Evolutionary conservation across 768 basidiomycete genomes (phyloP).

Genomic region (Leccinum variicolor): DNA sequence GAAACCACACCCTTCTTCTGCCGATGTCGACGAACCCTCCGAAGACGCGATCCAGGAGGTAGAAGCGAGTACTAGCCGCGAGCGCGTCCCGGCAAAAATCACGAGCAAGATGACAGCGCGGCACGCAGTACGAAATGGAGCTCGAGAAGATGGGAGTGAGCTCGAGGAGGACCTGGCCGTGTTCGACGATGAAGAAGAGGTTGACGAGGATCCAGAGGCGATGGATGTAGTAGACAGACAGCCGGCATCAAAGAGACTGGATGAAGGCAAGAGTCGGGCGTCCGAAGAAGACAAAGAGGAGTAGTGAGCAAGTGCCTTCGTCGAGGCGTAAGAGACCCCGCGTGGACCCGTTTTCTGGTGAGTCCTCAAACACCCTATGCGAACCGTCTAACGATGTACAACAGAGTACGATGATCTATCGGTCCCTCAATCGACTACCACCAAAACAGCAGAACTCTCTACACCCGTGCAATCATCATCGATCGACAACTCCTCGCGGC

Average conservation of each 20-base stretch:
- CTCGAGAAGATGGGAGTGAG: too few relatives aligned
- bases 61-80: conserved; percentile 16
- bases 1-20: conserved; percentile 31
- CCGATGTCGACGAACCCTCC: conserved; percentile 28
- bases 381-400: not conserved
- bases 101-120: too few relatives aligned
- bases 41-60: not conserved
- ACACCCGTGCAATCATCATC: not conserved
- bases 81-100: conserved; percentile 48
- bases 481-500: conserved; percentile 12
- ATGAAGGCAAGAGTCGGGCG: conserved; percentile 39
- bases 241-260: too few relatives aligned
- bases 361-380: not conserved
- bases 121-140: too few relatives aligned
- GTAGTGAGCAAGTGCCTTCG: conserved; percentile 10
- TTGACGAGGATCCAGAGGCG: conserved; percentile 2
- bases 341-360: conserved; percentile 66
- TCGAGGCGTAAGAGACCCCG: conserved; percentile 51
- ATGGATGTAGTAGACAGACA: conserved; percentile 6
- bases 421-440: conserved; percentile 2
- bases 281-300: conserved; percentile 19
- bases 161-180: conserved; percentile 38
- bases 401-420: conserved; percentile 32
- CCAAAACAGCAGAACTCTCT: conserved; percentile 10
- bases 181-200: conserved; percentile 28